Base-by-base conservation (phyloP, 805 yeast species). In the Candida ulmi region DNA sequence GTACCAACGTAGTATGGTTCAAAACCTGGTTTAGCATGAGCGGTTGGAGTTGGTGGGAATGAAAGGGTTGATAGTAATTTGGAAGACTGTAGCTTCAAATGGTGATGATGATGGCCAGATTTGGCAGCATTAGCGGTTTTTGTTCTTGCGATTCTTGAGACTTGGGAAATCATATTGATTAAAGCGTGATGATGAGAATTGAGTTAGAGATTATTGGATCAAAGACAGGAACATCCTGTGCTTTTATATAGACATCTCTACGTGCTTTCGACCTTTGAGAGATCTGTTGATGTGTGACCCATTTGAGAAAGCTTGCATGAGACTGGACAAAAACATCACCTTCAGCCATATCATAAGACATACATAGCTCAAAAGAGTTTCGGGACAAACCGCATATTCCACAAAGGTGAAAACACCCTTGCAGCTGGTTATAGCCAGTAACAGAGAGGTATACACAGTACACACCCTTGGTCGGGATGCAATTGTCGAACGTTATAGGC, bases 1-100 rank as follows among this genome's bases (percentile, higher is more conserved):
- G 72, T 60, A 24, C 79, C 75, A 11, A 79, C 73, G 38, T 65
- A 47, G 55, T 74, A 75, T 19, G 76, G 74, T 57, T 68, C 67
- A 26, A 62, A 60, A 17, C 57, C 57, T 23, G 53, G 47, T 11
- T 50, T 45, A 11, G 66, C 56, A 52, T 74, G 79, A 29, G 57
- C 57, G 35, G 63, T 62, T 58, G 77, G 77, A 58, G 43, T 43
- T 36, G 58, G 49, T 37, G 60, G 57, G 12, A 52, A 38, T 13
- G 43, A 33, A 15, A 52, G 30, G n/a, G 57, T 43, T 18, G 55
- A 48, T 40, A 51, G 41, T 27, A 43, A 17, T 17, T 17, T 30
- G 17, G 24, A 21, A 17, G 33, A 8, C 16, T 30, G 41, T 26
- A 50, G 43, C 36, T 44, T 46, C 33, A 43, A 25, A 31, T 44